Evolutionary conservation across 371 early-diverging fungal genomes (phyloP), one percentile per base, ranked within the genome.

Genomic region (Homolaphlyctis polyrhiza): DNA sequence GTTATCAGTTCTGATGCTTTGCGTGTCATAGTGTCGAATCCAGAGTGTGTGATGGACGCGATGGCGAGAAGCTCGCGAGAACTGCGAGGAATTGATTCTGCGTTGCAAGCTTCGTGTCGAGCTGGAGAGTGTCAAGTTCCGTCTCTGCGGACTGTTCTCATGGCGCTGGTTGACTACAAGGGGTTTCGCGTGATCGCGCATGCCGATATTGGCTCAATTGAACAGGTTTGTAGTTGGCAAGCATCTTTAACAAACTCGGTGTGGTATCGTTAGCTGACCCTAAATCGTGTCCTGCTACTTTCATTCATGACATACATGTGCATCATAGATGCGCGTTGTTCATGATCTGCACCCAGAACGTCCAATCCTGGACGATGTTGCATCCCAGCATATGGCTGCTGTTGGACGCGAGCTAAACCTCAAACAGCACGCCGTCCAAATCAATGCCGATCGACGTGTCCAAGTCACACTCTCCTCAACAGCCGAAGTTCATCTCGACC

Each of bases 101-200:
- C 73, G 51, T 74, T 68, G n/a, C 52, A 66, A 25, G 66, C 75
- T 21, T 65, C 61, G 1, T 66, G 66, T 35, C 21, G 33, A 18
- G 25, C n/a, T n/a, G 27, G 25, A 27, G 39, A 34, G 5, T 30
- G 43, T 35, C 61, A 60, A 29, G 27, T 23, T 50, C 34, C 66
- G 48, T 69, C 61, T 25, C 62, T 73, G 23, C 70, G 71, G 49
- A 78, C 80, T 1, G 66, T 72, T 11, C 60, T 82, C 32, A 79
- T 79, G 79, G 69, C 69, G 32, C 32, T 78, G 23, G 50, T 82
- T 23, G 83, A 82, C 63, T 82, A 82, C 71, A 82, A 81, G 59
- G 83, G 83, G 2, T 82, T 82, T 65, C 50, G 83, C 23, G 63
- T 82, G 14, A 73, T 82, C 28, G 74, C 75, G 16, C 74, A 72